Conservation (phyloP, 768 basidiomycete species). For the Brasilioporus rufonigricans region DNA sequence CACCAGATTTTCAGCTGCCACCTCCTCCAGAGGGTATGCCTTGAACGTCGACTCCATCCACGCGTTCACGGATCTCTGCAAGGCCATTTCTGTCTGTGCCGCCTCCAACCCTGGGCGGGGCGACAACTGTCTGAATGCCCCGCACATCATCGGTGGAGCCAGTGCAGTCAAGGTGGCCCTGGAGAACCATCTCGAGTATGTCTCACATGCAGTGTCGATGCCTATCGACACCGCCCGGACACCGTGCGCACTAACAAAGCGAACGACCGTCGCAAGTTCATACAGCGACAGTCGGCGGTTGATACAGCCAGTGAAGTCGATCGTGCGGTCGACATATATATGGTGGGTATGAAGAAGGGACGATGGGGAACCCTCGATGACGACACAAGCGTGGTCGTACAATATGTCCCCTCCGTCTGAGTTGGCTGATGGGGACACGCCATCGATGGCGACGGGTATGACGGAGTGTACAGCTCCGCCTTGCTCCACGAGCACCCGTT, state of each 20-base stretch:
- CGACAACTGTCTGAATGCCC: neutral
- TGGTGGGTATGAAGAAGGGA: slow-evolving; percentile 4
- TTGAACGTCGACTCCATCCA: slow-evolving; percentile 10
- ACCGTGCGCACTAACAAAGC: slow-evolving; percentile 6
- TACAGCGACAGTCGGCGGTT: slow-evolving; percentile 9
- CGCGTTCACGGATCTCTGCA: slow-evolving; percentile 2
- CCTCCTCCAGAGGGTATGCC: slow-evolving; percentile 1
- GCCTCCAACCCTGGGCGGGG: neutral
- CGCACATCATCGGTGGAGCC: neutral
- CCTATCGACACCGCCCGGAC: slow-evolving; percentile 1
- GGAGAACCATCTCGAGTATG: slow-evolving; percentile 12
- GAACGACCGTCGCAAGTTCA: slow-evolving; percentile 11
- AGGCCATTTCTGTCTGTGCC: neutral
- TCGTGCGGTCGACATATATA: neutral
- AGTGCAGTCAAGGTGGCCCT: slow-evolving; percentile 1
- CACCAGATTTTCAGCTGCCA: slow-evolving; percentile 7
- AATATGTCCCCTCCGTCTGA: neutral
- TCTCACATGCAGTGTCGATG: slow-evolving; percentile 9
- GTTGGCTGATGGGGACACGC: neutral
- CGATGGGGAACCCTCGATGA: slow-evolving; percentile 2
- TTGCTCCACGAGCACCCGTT: slow-evolving; percentile 5
- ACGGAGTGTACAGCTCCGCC: neutral
- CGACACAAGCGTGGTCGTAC: slow-evolving; percentile 15
- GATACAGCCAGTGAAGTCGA: neutral
- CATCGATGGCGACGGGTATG: slow-evolving; percentile 1